Evolutionary conservation across 805 yeast species (phyloP).

Genomic region (Ogataea naganishii): DNA sequence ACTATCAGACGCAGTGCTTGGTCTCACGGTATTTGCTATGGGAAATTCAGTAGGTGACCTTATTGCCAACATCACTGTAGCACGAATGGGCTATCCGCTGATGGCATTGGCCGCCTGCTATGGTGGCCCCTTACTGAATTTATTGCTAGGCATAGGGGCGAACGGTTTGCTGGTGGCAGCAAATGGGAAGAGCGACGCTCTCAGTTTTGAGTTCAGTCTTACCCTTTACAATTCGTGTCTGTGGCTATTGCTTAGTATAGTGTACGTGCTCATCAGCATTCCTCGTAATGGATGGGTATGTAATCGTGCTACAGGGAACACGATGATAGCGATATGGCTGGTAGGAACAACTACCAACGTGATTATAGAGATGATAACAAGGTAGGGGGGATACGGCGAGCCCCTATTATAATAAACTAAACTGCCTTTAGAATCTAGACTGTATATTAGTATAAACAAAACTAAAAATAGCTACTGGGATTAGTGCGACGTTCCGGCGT

Average conservation of each 20-base stretch:
- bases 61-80: constrained; percentile 73
- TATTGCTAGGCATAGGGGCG: constrained; percentile 72
- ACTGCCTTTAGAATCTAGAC: constrained; percentile 9
- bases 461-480: no score
- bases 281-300: constrained; percentile 34
- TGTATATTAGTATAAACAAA: constrained; percentile 1
- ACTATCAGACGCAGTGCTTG: constrained; percentile 72
- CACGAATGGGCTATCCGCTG: constrained; percentile 71
- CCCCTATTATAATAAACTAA: constrained; percentile 14
- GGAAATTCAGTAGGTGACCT: constrained; percentile 93
- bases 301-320: constrained; percentile 27
- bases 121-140: constrained; percentile 81
- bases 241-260: constrained; percentile 29
- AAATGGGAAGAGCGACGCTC: constrained; percentile 15
- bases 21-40: constrained; percentile 80
- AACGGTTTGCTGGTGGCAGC: constrained; percentile 45
- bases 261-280: constrained; percentile 28
- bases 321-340: constrained; percentile 33
- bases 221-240: constrained; percentile 33
- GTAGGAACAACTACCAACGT: constrained; percentile 27
- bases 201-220: constrained; percentile 25
- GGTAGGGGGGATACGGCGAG: no score
- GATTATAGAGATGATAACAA: constrained; percentile 17
- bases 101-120: constrained; percentile 96
- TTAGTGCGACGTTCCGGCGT: no score